A percentile compares a stretch with the other conserved stretches of the same genome.
These are phyloP conservation scores for Leishmania turanica DNA, from an alignment of 208 protist species.

Conservation along the genomic window DNA sequence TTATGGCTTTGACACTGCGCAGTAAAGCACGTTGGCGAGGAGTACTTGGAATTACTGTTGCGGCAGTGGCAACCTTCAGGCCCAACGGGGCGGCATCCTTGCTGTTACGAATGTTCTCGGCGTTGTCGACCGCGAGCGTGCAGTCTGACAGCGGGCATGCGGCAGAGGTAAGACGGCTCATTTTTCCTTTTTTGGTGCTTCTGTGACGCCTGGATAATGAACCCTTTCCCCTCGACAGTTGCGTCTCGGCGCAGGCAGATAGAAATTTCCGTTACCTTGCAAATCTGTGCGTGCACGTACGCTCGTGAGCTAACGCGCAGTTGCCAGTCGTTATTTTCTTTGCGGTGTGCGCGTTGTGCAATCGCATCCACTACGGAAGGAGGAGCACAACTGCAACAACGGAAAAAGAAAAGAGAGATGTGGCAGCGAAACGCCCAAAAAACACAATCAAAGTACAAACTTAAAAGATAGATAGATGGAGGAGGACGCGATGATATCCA, in stretches of 20 bases:
- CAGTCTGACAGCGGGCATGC: slow-evolving; percentile 67
- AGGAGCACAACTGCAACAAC: not conserved
- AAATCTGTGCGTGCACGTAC: not conserved
- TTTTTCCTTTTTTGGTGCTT: not conserved
- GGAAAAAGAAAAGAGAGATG: not conserved
- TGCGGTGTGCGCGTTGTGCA: not conserved
- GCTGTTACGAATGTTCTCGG: slow-evolving; percentile 67
- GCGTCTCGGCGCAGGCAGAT: not conserved
- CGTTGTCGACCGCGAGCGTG: slow-evolving; percentile 76
- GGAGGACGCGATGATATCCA: not conserved
- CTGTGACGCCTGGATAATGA: not conserved
- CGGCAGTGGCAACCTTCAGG: slow-evolving; percentile 5
- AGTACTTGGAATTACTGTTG: slow-evolving; percentile 1
- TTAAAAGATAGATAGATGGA: not conserved
- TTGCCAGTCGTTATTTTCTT: too few species aligned
- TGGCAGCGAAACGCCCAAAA: not conserved
- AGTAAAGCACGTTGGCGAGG: slow-evolving; percentile 10
- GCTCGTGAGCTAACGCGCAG: not conserved
- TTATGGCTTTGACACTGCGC: slow-evolving; percentile 9
- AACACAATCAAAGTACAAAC: not conserved
- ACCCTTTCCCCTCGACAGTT: not conserved
- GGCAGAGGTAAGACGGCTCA: slow-evolving; percentile 20
- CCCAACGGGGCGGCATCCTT: slow-evolving; percentile 12
- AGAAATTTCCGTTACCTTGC: not conserved
- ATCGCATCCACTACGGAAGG: not conserved